These are phyloP conservation scores for Corinectria fuckeliana DNA, from an alignment of 2,329 filamentous ascomycete genomes.

Conservation along the genomic window DNA sequence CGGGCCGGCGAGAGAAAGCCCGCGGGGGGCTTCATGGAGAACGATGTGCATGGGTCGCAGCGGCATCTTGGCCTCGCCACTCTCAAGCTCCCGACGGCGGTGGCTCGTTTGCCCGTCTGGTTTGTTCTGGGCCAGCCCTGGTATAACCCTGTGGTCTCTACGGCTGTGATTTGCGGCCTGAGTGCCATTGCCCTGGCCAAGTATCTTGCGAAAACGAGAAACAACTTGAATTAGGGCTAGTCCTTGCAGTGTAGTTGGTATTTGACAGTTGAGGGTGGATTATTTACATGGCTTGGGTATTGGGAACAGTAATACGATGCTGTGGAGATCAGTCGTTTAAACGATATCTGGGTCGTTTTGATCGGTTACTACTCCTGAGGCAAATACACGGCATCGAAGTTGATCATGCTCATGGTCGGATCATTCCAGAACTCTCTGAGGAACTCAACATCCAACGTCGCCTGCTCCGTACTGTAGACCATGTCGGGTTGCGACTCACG, in stretches of 20 bases:
- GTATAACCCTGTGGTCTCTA: background rate
- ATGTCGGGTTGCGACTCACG: background rate
- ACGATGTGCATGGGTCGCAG: slow-evolving; percentile 32
- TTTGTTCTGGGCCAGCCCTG: background rate
- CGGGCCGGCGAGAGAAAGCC: slow-evolving; percentile 21
- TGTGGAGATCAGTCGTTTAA: background rate
- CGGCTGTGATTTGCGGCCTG: background rate
- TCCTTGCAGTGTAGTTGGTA: background rate
- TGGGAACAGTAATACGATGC: background rate
- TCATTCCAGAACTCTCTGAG: slow-evolving; percentile 25
- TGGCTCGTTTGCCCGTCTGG: background rate
- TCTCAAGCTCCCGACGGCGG: slow-evolving; percentile 6
- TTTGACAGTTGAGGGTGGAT: background rate
- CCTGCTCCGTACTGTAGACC: background rate
- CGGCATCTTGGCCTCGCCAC: slow-evolving; percentile 28
- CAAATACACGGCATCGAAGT: slow-evolving; percentile 10
- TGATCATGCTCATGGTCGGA: slow-evolving; percentile 19
- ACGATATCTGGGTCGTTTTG: background rate
- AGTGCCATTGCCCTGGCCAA: background rate
- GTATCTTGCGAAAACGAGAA: background rate
- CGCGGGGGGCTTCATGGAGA: slow-evolving; percentile 32
- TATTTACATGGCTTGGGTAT: background rate
- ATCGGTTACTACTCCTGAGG: background rate
- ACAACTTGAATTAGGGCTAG: background rate
- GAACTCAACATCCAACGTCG: slow-evolving; percentile 7